phyloP scores from a whole-genome alignment of 2,329 filamentous ascomycete species.

The Didymella glomerata region DNA sequence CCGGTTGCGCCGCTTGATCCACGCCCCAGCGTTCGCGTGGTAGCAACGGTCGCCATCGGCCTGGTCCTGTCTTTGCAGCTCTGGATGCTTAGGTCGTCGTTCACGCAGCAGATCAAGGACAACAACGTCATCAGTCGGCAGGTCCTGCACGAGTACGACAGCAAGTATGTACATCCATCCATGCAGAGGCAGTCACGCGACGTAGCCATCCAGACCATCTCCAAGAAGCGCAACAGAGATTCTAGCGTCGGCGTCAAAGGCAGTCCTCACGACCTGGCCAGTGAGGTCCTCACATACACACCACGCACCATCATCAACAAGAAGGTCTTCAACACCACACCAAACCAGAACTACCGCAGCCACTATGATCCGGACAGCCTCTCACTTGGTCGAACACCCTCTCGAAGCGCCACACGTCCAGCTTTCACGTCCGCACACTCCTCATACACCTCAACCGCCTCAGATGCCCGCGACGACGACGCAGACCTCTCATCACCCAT shows the following conservation, averaged over 20 bases:
- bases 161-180: constrained; percentile 90
- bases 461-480: constrained; percentile 46
- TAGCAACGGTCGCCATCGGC: constrained; percentile 81
- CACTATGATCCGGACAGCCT: constrained; percentile 73
- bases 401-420: constrained; percentile 32
- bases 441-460: constrained; percentile 50
- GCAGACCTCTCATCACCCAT: constrained; percentile 57
- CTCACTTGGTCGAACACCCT: constrained; percentile 24
- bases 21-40: constrained; percentile 83
- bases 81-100: constrained; percentile 74
- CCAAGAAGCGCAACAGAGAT: constrained; percentile 45
- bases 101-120: constrained; percentile 86
- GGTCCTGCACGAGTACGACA: constrained; percentile 94
- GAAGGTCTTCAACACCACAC: constrained; percentile 79
- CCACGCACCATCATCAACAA: constrained; percentile 71
- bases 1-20: constrained; percentile 79
- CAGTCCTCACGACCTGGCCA: constrained; percentile 53
- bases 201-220: constrained; percentile 78
- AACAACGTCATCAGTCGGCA: constrained; percentile 84
- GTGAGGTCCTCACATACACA: constrained; percentile 68
- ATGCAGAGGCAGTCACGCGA: constrained; percentile 82
- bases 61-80: constrained; percentile 79
- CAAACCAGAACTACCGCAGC: constrained; percentile 80
- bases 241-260: constrained; percentile 51
- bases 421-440: constrained; percentile 41